These are phyloP conservation scores for Cyclocybe cylindracea DNA, from an alignment of 768 basidiomycete genomes.

Conservation along the genomic window DNA sequence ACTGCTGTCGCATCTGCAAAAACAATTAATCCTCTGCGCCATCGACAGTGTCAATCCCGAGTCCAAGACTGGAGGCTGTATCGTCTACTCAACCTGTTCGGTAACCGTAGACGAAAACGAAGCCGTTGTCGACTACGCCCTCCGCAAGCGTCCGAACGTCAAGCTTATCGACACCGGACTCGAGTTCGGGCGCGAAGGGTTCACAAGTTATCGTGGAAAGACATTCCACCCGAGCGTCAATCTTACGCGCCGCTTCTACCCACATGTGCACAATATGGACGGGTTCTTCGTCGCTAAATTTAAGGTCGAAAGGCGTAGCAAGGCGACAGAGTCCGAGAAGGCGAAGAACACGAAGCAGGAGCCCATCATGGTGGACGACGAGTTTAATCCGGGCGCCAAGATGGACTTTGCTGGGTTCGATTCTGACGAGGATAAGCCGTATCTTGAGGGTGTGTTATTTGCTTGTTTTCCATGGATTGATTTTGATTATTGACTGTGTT, in stretches of 20 bases:
- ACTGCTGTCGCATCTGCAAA: conserved; percentile 95
- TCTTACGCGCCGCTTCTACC: conserved; percentile 88
- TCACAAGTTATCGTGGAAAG: conserved; percentile 89
- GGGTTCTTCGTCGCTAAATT: conserved; percentile 99
- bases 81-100: conserved; percentile 98
- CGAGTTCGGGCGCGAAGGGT: conserved; percentile 92
- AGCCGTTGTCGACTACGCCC: conserved; percentile 95
- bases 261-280: conserved; percentile 99
- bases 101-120: conserved; percentile 99
- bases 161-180: conserved; percentile 92
- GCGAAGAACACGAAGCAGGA: conserved; percentile 27
- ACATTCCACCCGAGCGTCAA: conserved; percentile 76
- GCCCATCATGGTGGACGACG: conserved; percentile 28
- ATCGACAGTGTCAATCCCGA: conserved; percentile 93
- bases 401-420: conserved; percentile 58
- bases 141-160: conserved; percentile 90
- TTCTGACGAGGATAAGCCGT: conserved; percentile 72
- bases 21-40: conserved; percentile 96
- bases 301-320: conserved; percentile 83
- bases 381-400: conserved; percentile 27
- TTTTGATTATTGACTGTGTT: conserved; percentile 12
- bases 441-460: conserved; percentile 73
- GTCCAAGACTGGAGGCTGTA: conserved; percentile 88
- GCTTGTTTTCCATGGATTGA: conserved; percentile 3
- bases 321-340: conserved; percentile 31